A percentile compares a stretch with the other conserved stretches of the same genome.
Evolutionary conservation across 116 monocot genomes (phyloP).

Genomic region (Dioscorea cayenensis): DNA sequence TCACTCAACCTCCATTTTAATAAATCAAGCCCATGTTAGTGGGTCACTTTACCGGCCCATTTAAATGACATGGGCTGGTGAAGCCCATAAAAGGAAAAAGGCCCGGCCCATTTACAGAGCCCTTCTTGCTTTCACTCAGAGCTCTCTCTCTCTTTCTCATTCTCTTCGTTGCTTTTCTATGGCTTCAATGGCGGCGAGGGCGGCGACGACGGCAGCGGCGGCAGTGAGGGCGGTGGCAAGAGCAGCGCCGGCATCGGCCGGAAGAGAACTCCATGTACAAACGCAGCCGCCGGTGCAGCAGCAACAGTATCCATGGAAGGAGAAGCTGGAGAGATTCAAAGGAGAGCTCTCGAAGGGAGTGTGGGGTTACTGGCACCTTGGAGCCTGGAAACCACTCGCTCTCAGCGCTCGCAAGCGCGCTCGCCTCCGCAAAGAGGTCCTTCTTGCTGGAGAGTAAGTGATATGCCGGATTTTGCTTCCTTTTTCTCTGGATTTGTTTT

Average conservation of each 20-base stretch:
- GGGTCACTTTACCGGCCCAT: too few species aligned
- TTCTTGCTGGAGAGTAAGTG: slow-evolving; percentile 81
- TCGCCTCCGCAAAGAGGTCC: slow-evolving; percentile 80
- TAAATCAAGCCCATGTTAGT: too few species aligned
- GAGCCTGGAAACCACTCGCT: slow-evolving; percentile 93
- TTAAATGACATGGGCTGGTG: too few species aligned
- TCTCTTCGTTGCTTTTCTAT: too few species aligned
- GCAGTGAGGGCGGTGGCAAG: slow-evolving; percentile 13
- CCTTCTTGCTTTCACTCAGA: too few species aligned
- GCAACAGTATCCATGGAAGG: slow-evolving; percentile 62
- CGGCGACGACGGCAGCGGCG: slow-evolving; percentile 16
- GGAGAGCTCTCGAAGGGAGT: slow-evolving; percentile 82
- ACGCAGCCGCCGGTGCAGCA: background rate
- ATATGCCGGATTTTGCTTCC: background rate
- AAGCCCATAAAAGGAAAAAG: too few species aligned
- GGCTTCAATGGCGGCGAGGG: slow-evolving; percentile 9
- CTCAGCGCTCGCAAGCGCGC: slow-evolving; percentile 84
- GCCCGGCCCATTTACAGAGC: too few species aligned
- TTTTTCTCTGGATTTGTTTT: background rate
- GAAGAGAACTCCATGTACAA: slow-evolving; percentile 19
- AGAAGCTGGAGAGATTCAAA: slow-evolving; percentile 79
- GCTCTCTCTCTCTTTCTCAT: too few species aligned
- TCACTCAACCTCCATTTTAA: too few species aligned
- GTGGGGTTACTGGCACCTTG: slow-evolving; percentile 98
- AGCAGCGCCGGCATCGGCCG: slow-evolving; percentile 10